phyloP scores from a whole-genome alignment of 805 yeast species.

The Candida qinlingensis region DNA sequence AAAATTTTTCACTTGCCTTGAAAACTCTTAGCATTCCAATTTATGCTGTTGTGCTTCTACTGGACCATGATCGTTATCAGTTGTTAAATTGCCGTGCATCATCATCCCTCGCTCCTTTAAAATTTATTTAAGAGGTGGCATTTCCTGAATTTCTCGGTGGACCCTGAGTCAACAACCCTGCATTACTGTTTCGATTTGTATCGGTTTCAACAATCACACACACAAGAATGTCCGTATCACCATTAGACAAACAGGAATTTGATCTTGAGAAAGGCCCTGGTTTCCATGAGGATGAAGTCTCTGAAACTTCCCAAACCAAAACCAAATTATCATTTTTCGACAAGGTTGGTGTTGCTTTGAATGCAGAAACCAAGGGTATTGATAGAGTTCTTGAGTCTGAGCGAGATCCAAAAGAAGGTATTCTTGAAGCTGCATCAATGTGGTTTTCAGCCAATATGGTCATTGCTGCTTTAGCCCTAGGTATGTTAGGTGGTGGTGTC shows the following conservation, averaged over 20 bases:
- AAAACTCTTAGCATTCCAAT: too few relatives aligned
- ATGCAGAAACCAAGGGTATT: constrained; percentile 68
- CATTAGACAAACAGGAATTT: constrained; percentile 14
- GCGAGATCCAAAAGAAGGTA: constrained; percentile 53
- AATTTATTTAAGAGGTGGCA: too few relatives aligned
- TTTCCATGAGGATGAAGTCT: constrained; percentile 15
- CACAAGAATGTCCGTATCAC: background rate
- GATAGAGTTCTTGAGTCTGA: constrained; percentile 78
- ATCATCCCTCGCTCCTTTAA: too few relatives aligned
- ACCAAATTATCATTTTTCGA: constrained; percentile 14
- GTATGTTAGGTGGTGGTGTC: constrained; percentile 61
- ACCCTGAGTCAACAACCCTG: too few relatives aligned
- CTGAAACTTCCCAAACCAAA: constrained; percentile 15
- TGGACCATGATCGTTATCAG: too few relatives aligned
- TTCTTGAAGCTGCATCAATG: constrained; percentile 74
- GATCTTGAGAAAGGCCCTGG: constrained; percentile 21
- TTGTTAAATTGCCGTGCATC: too few relatives aligned
- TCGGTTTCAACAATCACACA: too few relatives aligned
- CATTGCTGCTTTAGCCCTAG: constrained; percentile 74
- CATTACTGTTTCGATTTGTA: too few relatives aligned
- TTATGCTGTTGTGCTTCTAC: too few relatives aligned
- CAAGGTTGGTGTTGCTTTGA: constrained; percentile 23
- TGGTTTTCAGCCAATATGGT: constrained; percentile 91
- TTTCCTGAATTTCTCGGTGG: too few relatives aligned
- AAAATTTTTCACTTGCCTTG: too few relatives aligned